Conservation (phyloP, 2,329 filamentous ascomycete genomes). For the Ophiocordyceps camponoti-rufipedis region DNA sequence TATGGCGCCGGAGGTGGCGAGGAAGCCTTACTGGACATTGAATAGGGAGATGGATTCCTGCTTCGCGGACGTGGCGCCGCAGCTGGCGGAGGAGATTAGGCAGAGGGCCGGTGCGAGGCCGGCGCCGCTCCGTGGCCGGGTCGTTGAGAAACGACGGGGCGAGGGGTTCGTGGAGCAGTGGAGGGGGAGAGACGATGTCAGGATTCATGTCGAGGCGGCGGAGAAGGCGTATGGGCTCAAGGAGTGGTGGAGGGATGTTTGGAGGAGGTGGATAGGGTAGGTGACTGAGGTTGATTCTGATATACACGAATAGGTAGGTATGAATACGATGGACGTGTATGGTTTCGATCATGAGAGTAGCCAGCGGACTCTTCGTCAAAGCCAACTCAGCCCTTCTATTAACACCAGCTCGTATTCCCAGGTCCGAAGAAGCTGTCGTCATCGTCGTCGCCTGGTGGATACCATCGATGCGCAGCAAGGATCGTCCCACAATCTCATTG, state of each 20-base stretch:
- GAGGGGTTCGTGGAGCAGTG: slow-evolving; percentile 44
- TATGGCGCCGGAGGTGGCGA: slow-evolving; percentile 80
- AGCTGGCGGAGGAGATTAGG: slow-evolving; percentile 52
- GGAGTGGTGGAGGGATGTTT: slow-evolving; percentile 81
- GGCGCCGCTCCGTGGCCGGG: slow-evolving; percentile 9
- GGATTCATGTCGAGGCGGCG: slow-evolving; percentile 55
- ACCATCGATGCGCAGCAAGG: background rate
- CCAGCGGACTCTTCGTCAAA: too few relatives aligned
- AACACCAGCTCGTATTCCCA: too few relatives aligned
- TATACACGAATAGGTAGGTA: too few relatives aligned
- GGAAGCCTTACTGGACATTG: slow-evolving; percentile 79
- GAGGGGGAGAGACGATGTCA: slow-evolving; percentile 26
- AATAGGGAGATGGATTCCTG: slow-evolving; percentile 66
- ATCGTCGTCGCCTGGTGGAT: background rate
- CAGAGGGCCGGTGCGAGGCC: slow-evolving; percentile 35
- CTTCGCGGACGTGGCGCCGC: slow-evolving; percentile 71
- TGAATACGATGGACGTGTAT: too few relatives aligned
- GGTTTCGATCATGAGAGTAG: too few relatives aligned
- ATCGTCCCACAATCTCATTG: too few relatives aligned
- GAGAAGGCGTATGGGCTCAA: slow-evolving; percentile 67
- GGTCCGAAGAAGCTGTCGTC: too few relatives aligned
- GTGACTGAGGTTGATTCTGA: too few relatives aligned
- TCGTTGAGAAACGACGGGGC: slow-evolving; percentile 16
- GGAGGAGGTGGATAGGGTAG: slow-evolving; percentile 10
- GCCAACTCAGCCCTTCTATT: too few relatives aligned